phyloP scores from a whole-genome alignment of 2,329 filamentous ascomycete species.

The Trichoderma cornu-damae region DNA sequence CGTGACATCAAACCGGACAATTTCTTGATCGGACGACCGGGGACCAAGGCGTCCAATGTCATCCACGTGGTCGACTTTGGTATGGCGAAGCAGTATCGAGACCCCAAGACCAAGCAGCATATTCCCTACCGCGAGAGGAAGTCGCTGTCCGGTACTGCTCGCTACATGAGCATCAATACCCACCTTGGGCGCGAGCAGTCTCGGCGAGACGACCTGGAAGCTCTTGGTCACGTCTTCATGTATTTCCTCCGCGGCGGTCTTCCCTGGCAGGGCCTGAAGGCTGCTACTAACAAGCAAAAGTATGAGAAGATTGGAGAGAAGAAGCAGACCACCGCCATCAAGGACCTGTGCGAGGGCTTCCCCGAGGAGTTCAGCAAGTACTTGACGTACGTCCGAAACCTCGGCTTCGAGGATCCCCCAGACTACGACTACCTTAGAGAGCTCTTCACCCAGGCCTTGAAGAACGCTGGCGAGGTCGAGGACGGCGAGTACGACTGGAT shows the following conservation, averaged over 20 bases:
- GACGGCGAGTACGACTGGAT: conserved; percentile 99
- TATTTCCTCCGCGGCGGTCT: conserved; percentile 68
- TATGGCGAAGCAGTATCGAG: conserved; percentile 99
- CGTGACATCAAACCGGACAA: conserved; percentile 99
- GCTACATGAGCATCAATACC: conserved; percentile 99
- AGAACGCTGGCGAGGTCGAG: conserved; percentile 89
- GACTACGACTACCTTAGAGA: conserved; percentile 98
- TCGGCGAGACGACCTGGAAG: conserved; percentile 90
- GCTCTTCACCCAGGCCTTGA: conserved; percentile 91
- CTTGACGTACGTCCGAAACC: conserved; percentile 91
- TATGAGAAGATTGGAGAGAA: conserved; percentile 99
- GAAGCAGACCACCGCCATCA: conserved; percentile 96
- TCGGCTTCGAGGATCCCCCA: conserved; percentile 96
- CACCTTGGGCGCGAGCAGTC: conserved; percentile 96
- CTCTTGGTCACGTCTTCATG: conserved; percentile 70
- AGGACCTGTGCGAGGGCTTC: conserved; percentile 93
- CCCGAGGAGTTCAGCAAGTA: conserved; percentile 98
- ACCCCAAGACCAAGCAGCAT: conserved; percentile 98
- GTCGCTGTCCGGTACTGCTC: conserved; percentile 89
- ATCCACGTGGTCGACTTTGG: conserved; percentile 99
- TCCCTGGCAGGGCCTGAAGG: conserved; percentile 69
- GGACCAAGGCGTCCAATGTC: conserved; percentile 91
- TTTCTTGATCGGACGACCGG: conserved; percentile 90
- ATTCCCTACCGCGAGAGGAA: conserved; percentile 97
- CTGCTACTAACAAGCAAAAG: conserved; percentile 85